A percentile compares a stretch with the other conserved stretches of the same genome.
Evolutionary conservation across 2,329 filamentous ascomycete genomes (phyloP).

Genomic region (Aspergillus ibericus): DNA sequence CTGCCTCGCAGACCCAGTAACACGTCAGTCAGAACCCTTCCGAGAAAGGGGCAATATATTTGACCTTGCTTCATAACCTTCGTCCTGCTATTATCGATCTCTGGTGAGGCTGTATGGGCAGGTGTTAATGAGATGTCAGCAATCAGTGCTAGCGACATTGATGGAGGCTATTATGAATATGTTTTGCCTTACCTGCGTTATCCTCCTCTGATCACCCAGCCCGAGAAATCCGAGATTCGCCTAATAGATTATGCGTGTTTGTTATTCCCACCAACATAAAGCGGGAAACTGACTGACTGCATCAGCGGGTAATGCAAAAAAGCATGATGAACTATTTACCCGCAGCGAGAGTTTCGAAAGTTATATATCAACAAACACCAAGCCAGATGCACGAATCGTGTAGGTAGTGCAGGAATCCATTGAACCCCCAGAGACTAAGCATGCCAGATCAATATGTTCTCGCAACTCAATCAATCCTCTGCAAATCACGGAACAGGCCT

Average conservation of each 20-base stretch:
- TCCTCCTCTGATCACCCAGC: background rate
- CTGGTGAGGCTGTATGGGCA: background rate
- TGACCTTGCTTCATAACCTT: no score
- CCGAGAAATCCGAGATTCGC: background rate
- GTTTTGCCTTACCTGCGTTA: background rate
- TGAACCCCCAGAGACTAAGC: background rate
- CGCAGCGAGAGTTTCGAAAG: constrained; percentile 15
- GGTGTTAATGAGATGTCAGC: background rate
- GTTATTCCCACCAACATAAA: background rate
- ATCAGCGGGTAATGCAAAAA: background rate
- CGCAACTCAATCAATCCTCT: constrained; percentile 14
- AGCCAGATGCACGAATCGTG: constrained; percentile 15
- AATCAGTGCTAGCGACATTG: background rate
- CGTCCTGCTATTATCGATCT: no score
- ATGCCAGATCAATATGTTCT: constrained; percentile 15
- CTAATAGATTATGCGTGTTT: constrained; percentile 1
- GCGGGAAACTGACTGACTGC: background rate
- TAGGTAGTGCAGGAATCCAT: background rate
- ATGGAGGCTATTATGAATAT: background rate
- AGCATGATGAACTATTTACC: constrained; percentile 1
- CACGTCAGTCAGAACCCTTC: no score
- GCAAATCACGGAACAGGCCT: constrained; percentile 14
- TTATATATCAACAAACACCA: constrained; percentile 7
- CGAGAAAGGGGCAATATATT: no score
- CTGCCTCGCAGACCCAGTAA: no score